Percentiles rank a stretch among this genome's conserved stretches.
These are phyloP conservation scores for Termitomyces sp. DNA, from an alignment of 768 basidiomycete species.

Conservation along the genomic window DNA sequence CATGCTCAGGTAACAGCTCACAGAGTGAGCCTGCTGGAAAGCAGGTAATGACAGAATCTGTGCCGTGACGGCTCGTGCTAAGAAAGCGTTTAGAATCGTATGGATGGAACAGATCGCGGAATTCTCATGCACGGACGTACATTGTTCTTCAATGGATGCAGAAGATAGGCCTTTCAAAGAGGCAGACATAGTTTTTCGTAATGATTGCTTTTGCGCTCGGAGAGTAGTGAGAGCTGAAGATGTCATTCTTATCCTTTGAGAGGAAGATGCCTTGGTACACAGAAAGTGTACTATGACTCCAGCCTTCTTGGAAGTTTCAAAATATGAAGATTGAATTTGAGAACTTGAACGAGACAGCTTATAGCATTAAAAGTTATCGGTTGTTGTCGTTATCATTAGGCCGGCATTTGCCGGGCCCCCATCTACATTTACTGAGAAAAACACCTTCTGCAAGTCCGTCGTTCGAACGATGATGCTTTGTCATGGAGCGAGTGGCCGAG, in stretches of 20 bases:
- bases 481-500: not conserved
- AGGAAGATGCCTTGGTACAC: too few relatives aligned
- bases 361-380: not conserved
- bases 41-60: slow-evolving; percentile 44
- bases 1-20: slow-evolving; percentile 83
- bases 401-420: not conserved
- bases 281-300: not conserved
- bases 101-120: not conserved
- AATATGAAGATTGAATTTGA: not conserved
- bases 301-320: not conserved
- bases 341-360: not conserved
- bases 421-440: not conserved
- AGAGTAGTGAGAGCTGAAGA: slow-evolving; percentile 14
- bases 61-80: slow-evolving; percentile 42
- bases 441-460: not conserved
- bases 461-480: not conserved
- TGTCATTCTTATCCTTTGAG: not conserved
- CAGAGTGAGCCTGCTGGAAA: slow-evolving; percentile 39
- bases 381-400: not conserved
- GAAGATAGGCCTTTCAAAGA: slow-evolving; percentile 38
- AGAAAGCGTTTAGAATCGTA: not conserved
- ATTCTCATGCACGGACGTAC: slow-evolving; percentile 28
- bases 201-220: slow-evolving; percentile 44
- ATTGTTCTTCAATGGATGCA: slow-evolving; percentile 51
- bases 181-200: slow-evolving; percentile 45